Evolutionary conservation across 139 green algal genomes (phyloP), one percentile per base, ranked within the genome.

Genomic region (Pycnococcus provasolii): DNA sequence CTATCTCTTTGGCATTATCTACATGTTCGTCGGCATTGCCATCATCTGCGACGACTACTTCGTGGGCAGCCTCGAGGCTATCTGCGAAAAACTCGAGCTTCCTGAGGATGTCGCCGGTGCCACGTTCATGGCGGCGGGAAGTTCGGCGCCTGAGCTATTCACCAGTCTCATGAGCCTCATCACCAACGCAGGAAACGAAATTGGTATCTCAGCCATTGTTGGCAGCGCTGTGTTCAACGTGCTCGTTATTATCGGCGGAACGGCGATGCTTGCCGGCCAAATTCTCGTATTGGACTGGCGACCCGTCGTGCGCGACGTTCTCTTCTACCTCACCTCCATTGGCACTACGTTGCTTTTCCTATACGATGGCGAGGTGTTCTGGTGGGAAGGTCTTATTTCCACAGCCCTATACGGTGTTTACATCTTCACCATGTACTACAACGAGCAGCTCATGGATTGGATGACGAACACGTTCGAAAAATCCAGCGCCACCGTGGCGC

Each of bases 11-110:
- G 75, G 53, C 0, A 67, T 68, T 15, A 0, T 75, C 1, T 81
- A 76, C 66, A 50, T 78, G 1, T 78, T 81, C 53, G 53, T 81
- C 37, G 76, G 76, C 40, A 76, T 81, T 42, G 66, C 71, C 53
- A 78, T 81, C 52, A 50, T 81, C 4, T 81, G 76, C 55, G 76
- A 78, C 65, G 75, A 78, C 55, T 81, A 73, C 65, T 81, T 81
- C 37, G 60, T 69, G 5, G 37, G 64, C 13, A 75, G 70, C 6
- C 62, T 81, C 2, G 70, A 81, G 57, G 46, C 42, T 39, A 77
- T 81, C 45, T 77, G 64, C 54, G 64, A 71, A 26, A 71, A 61
- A 44, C 61, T 81, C 1, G 59, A 61, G 15, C 60, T 81, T 11
- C 73, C 59, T 11, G 71, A 77, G 62, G 71, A 78, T 59, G 71